phyloP scores from a whole-genome alignment of 176 grass and related monocot species.

The Triticum aestivum region DNA sequence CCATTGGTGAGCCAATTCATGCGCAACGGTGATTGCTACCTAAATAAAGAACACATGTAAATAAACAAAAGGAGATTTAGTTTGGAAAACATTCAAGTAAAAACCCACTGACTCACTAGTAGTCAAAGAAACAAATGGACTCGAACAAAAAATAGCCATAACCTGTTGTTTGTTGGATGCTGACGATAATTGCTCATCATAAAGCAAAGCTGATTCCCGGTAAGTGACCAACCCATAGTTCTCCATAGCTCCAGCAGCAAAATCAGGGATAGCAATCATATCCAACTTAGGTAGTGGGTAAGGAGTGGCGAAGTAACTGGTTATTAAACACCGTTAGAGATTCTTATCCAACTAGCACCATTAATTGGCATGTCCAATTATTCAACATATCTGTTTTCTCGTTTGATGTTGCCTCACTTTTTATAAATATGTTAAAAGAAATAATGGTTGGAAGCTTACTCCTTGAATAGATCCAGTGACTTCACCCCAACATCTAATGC shows the following conservation, averaged over 20 bases:
- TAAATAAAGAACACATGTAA: constrained; percentile 37
- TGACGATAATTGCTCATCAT: constrained; percentile 75
- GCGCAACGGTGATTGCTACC: constrained; percentile 89
- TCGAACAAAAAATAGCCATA: background rate
- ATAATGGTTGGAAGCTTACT: constrained; percentile 45
- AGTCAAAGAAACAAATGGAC: constrained; percentile 17
- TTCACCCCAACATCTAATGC: constrained; percentile 77
- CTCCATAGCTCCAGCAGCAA: constrained; percentile 93
- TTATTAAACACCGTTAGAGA: constrained; percentile 28
- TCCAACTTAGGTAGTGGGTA: constrained; percentile 96
- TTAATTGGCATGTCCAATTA: background rate
- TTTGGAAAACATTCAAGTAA: constrained; percentile 13
- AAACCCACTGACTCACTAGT: background rate
- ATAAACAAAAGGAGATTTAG: constrained; percentile 12
- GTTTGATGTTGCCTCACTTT: background rate
- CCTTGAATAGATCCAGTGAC: constrained; percentile 70
- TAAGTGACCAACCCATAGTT: constrained; percentile 98
- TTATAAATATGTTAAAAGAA: constrained; percentile 12
- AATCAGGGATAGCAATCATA: constrained; percentile 97
- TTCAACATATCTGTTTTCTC: background rate
- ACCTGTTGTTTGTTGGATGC: constrained; percentile 80
- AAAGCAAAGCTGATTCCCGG: constrained; percentile 75
- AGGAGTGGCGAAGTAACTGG: constrained; percentile 81
- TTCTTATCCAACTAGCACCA: constrained; percentile 4
- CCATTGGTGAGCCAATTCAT: constrained; percentile 98